Conservation (phyloP, 345 rosid species). For the Eucalyptus viminalis region DNA sequence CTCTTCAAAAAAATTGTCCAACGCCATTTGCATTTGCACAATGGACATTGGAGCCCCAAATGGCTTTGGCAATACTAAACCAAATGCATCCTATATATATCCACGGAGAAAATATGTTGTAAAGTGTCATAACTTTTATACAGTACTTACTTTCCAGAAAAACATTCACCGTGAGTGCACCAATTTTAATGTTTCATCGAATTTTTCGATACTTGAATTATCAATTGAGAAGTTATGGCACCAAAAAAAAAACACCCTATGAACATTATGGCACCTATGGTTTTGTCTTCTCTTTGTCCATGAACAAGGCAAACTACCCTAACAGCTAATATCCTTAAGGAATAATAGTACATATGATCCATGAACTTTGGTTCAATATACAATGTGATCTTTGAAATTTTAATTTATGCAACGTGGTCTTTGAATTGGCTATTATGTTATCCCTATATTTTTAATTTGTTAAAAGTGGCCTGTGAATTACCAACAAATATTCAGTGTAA, state of each 20-base stretch:
- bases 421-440: neutral
- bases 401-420: neutral
- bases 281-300: neutral
- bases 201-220: neutral
- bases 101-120: rapidly evolving
- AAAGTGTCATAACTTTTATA: neutral
- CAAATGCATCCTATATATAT: neutral
- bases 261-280: neutral
- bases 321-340: neutral
- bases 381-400: neutral
- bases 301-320: neutral
- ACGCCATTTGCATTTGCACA: neutral
- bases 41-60: neutral
- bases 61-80: neutral
- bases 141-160: rapidly evolving
- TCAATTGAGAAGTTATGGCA: rapidly evolving
- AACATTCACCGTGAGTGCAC: neutral
- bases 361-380: neutral
- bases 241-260: neutral
- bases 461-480: rapidly evolving
- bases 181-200: neutral
- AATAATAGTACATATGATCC: neutral
- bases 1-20: no score
- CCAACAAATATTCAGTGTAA: neutral
- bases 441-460: neutral